A percentile compares a stretch with the other conserved stretches of the same genome.
Evolutionary conservation across 305 asterid species (phyloP).

Genomic region (Fraxinus baroniana): DNA sequence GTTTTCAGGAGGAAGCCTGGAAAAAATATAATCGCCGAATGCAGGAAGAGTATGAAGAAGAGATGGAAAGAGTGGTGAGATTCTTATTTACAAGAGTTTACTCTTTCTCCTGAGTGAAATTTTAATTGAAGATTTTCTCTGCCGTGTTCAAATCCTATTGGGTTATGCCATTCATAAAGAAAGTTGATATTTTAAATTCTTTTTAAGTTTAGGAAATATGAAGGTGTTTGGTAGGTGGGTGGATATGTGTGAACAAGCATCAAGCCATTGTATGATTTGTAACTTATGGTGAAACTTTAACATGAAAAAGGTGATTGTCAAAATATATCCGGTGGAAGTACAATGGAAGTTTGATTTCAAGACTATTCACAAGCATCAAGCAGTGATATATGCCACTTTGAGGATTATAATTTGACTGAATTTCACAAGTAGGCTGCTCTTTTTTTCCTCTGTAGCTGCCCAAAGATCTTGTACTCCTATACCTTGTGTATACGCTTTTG

Average conservation of each 20-base stretch:
- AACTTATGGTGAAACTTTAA: not conserved
- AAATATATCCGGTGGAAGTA: not conserved
- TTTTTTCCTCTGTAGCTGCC: not conserved
- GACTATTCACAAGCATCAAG: not conserved
- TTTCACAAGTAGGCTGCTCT: not conserved
- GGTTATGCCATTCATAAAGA: not conserved
- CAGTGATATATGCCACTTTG: not conserved
- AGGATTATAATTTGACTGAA: not conserved
- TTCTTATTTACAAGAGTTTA: slow-evolving; percentile 16
- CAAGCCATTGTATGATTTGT: not conserved
- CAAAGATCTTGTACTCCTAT: not conserved
- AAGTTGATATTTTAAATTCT: not conserved
- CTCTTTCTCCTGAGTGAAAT: slow-evolving; percentile 11
- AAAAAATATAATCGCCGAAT: slow-evolving; percentile 78
- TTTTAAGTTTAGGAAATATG: not conserved
- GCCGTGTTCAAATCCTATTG: not conserved
- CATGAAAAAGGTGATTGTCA: not conserved
- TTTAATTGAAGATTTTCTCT: not conserved
- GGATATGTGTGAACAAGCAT: not conserved
- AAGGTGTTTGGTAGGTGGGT: not conserved
- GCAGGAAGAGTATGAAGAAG: slow-evolving; percentile 97
- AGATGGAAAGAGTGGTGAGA: slow-evolving; percentile 96
- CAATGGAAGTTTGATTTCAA: not conserved
- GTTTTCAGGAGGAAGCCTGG: slow-evolving; percentile 81
- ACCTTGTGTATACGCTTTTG: not conserved